Conservation (phyloP, 2,329 filamentous ascomycete species). For the Juglanconis oblonga region DNA sequence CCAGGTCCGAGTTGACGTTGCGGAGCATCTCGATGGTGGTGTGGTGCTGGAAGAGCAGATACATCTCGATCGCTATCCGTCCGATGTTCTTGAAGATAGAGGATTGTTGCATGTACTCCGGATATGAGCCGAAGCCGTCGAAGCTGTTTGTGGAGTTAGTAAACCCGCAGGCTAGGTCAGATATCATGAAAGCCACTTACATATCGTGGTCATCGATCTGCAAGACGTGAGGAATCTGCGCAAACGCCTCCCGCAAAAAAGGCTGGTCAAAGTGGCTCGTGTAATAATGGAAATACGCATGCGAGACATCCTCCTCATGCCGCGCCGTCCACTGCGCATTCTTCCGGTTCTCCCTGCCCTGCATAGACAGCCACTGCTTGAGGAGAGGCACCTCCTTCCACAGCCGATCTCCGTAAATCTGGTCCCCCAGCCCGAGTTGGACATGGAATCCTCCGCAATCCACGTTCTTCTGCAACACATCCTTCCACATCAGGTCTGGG, state of each 20-base stretch:
- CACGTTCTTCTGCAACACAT: conserved; percentile 94
- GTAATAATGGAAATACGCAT: conserved; percentile 99
- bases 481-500: conserved; percentile 97
- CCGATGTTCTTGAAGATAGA: conserved; percentile 99
- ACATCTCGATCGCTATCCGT: conserved; percentile 94
- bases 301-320: conserved; percentile 91
- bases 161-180: conserved; percentile 64
- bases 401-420: conserved; percentile 91
- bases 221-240: conserved; percentile 90
- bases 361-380: conserved; percentile 92
- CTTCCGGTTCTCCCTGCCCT: conserved; percentile 88
- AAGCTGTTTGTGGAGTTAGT: conserved; percentile 56
- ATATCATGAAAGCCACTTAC: conserved; percentile 76
- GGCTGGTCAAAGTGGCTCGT: conserved; percentile 98
- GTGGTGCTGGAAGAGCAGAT: conserved; percentile 96
- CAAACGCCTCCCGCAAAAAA: conserved; percentile 89
- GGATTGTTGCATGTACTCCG: conserved; percentile 96
- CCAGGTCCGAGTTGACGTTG: conserved; percentile 81
- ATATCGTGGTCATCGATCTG: conserved; percentile 98
- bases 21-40: conserved; percentile 91
- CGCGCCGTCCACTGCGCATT: conserved; percentile 88
- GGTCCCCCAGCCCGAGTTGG: conserved; percentile 86
- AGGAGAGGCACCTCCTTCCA: conserved; percentile 95
- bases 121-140: conserved; percentile 95
- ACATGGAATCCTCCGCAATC: conserved; percentile 96